Conservation (phyloP, 1,284 basidiomycete species). For the Apiotrichum sp. region DNA sequence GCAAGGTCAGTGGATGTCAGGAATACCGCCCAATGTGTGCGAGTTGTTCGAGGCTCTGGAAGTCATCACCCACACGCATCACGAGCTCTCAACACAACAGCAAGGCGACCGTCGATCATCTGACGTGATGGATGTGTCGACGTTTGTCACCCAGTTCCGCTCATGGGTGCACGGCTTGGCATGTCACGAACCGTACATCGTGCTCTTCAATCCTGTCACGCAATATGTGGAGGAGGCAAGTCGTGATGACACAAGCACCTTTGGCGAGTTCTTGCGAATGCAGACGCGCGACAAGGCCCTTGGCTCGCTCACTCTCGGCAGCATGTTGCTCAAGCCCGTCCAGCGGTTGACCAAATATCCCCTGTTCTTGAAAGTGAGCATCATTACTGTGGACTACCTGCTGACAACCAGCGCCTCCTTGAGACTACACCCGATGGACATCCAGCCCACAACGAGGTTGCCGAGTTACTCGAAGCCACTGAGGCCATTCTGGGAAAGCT, state of each 20-base stretch:
- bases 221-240: slow-evolving; percentile 55
- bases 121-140: slow-evolving; percentile 45
- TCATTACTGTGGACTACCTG: not conserved
- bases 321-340: slow-evolving; percentile 67
- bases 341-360: slow-evolving; percentile 67
- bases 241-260: slow-evolving; percentile 57
- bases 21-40: slow-evolving; percentile 61
- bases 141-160: slow-evolving; percentile 57
- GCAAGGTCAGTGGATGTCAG: slow-evolving; percentile 69
- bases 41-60: slow-evolving; percentile 77
- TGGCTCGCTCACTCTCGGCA: slow-evolving; percentile 58
- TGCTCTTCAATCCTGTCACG: slow-evolving; percentile 60
- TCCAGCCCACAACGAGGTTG: slow-evolving; percentile 60
- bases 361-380: slow-evolving; percentile 63
- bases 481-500: slow-evolving; percentile 66
- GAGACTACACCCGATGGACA: slow-evolving; percentile 63
- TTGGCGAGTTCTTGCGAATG: slow-evolving; percentile 75
- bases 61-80: slow-evolving; percentile 70
- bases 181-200: slow-evolving; percentile 77
- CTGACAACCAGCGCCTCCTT: slow-evolving; percentile 54
- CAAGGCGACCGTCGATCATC: slow-evolving; percentile 43
- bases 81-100: slow-evolving; percentile 56
- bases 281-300: slow-evolving; percentile 65
- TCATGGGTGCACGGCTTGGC: slow-evolving; percentile 62
- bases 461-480: slow-evolving; percentile 61